phyloP scores from a whole-genome alignment of 805 yeast species.

The Saturnispora gosingensis region DNA sequence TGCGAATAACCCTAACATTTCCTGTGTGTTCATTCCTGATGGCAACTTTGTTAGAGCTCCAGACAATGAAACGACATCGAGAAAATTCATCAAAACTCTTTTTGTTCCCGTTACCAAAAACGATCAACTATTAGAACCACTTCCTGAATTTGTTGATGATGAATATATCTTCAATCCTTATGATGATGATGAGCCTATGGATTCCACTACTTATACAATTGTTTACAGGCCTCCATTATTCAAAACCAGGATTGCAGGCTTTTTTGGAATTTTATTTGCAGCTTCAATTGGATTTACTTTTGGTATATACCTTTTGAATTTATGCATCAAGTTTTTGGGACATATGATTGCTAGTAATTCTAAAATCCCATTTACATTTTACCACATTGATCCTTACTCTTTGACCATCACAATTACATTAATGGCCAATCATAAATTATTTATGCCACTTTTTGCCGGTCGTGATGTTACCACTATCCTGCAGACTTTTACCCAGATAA shows the following conservation, averaged over 20 bases:
- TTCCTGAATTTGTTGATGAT: slow-evolving; percentile 26
- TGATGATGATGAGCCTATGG: slow-evolving; percentile 28
- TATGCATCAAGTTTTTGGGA: slow-evolving; percentile 14
- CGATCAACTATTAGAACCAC: slow-evolving; percentile 47
- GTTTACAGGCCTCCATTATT: slow-evolving; percentile 86
- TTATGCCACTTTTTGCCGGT: not conserved
- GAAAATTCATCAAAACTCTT: slow-evolving; percentile 51
- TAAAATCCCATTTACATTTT: slow-evolving; percentile 5
- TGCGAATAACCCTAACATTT: slow-evolving; percentile 30
- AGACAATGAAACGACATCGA: slow-evolving; percentile 63
- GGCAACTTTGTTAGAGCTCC: slow-evolving; percentile 87
- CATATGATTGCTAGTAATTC: not conserved
- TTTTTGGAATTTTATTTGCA: slow-evolving; percentile 38
- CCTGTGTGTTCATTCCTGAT: slow-evolving; percentile 64
- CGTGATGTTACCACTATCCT: not conserved
- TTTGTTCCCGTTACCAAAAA: slow-evolving; percentile 80
- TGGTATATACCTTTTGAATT: slow-evolving; percentile 16
- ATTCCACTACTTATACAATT: slow-evolving; percentile 43
- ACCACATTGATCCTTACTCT: slow-evolving; percentile 9
- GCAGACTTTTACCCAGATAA: not conserved
- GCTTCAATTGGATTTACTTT: slow-evolving; percentile 32
- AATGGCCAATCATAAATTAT: not conserved
- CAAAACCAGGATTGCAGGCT: slow-evolving; percentile 42
- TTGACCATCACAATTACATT: slow-evolving; percentile 2
- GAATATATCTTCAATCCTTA: slow-evolving; percentile 25